Percentiles rank a stretch among this genome's conserved stretches.
phyloP scores from a whole-genome alignment of 108 stramenopile genomes.

The Cyclotella baltica region DNA sequence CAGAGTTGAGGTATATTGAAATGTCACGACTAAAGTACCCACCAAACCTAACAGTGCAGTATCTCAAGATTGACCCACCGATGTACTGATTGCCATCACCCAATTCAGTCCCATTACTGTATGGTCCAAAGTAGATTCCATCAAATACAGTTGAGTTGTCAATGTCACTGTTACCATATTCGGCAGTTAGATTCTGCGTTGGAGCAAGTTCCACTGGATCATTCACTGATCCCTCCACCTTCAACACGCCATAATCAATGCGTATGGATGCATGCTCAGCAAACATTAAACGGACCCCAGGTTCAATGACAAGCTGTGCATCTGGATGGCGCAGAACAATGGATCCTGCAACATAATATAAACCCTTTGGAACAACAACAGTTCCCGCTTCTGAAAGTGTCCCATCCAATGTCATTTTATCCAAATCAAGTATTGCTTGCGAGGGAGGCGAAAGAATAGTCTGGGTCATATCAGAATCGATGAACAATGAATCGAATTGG shows the following conservation, averaged over 20 bases:
- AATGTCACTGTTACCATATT: slow-evolving; percentile 3
- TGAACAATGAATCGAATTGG: slow-evolving; percentile 8
- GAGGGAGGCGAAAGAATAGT: slow-evolving; percentile 15
- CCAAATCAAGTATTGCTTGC: slow-evolving; percentile 15
- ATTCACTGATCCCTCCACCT: not conserved
- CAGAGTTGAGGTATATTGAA: slow-evolving; percentile 9
- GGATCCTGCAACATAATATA: slow-evolving; percentile 18
- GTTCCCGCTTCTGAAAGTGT: slow-evolving; percentile 4
- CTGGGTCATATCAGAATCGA: slow-evolving; percentile 29
- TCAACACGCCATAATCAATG: slow-evolving; percentile 18
- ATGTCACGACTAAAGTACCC: slow-evolving; percentile 10
- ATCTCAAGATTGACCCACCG: slow-evolving; percentile 7
- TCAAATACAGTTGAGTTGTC: not conserved
- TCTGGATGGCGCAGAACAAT: slow-evolving; percentile 25
- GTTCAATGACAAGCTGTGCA: slow-evolving; percentile 15
- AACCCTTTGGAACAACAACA: slow-evolving; percentile 15
- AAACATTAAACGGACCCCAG: slow-evolving; percentile 29
- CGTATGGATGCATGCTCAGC: slow-evolving; percentile 23
- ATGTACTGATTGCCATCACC: slow-evolving; percentile 11
- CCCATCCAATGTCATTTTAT: slow-evolving; percentile 20
- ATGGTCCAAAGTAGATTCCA: slow-evolving; percentile 23
- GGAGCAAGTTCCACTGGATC: slow-evolving; percentile 6
- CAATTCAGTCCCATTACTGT: slow-evolving; percentile 10
- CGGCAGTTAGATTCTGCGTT: slow-evolving; percentile 6
- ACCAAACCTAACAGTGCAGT: slow-evolving; percentile 16